Conservation (phyloP, 2,329 filamentous ascomycete genomes). For the Ophiostoma quercus region DNA sequence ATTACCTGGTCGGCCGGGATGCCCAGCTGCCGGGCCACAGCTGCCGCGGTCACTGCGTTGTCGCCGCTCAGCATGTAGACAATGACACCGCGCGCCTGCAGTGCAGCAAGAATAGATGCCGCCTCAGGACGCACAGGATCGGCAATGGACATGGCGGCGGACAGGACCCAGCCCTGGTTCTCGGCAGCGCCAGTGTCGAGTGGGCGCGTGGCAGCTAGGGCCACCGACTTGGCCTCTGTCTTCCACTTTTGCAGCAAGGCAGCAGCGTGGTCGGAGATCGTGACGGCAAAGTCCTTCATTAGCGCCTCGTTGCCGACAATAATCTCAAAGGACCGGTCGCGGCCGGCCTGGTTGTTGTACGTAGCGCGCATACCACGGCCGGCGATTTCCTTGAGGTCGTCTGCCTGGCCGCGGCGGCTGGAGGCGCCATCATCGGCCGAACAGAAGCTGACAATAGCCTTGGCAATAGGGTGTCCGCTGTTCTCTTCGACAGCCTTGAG, state of each 20-base stretch:
- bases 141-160: slow-evolving; percentile 67
- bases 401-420: slow-evolving; percentile 32
- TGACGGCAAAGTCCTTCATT: slow-evolving; percentile 49
- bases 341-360: slow-evolving; percentile 33
- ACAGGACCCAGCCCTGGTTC: slow-evolving; percentile 44
- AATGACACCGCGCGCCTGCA: slow-evolving; percentile 60
- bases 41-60: slow-evolving; percentile 75
- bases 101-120: slow-evolving; percentile 54
- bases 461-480: slow-evolving; percentile 70
- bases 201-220: slow-evolving; percentile 48
- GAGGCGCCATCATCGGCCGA: slow-evolving; percentile 25
- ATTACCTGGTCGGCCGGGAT: slow-evolving; percentile 72
- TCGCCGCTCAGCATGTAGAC: slow-evolving; percentile 94
- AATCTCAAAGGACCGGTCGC: slow-evolving; percentile 41
- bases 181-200: background rate
- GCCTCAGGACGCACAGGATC: slow-evolving; percentile 77
- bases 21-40: slow-evolving; percentile 69
- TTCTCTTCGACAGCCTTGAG: slow-evolving; percentile 61
- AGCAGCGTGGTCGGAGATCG: slow-evolving; percentile 36
- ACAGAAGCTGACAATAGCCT: slow-evolving; percentile 63
- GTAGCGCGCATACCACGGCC: slow-evolving; percentile 64
- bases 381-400: slow-evolving; percentile 58
- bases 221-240: slow-evolving; percentile 57
- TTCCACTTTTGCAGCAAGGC: slow-evolving; percentile 53
- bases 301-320: slow-evolving; percentile 69